Evolutionary conservation across 176 grass and related monocot species (phyloP), one percentile per base, ranked within the genome.

Genomic region (Cocos nucifera): DNA sequence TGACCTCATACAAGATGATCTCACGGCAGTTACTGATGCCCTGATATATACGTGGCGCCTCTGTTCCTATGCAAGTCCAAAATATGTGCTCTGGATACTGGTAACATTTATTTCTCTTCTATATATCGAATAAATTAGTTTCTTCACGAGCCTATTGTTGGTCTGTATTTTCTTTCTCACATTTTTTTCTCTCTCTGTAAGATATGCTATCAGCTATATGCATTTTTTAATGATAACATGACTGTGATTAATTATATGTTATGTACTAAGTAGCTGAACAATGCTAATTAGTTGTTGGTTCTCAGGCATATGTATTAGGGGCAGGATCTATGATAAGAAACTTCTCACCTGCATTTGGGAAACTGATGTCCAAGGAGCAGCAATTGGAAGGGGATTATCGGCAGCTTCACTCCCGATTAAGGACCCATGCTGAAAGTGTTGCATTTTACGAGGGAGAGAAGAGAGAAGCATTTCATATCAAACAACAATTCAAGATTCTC

Each of bases 21-120:
- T 98, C 20, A 84, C 82, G 61, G 93, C 93, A 62, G 73, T 98
- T 73, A 80, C 93, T 75, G 93, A 92, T 83, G 93, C 81, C 17
- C 69, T 98, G 53, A 83, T 89, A 78, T 98, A 98, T 63, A 92
- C 87, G 14, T 98, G 87, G 87, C 81, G 88, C 62, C 87, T 98
- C 51, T 98, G 93, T 83, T 98, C 93, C 59, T 98, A 98, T 74
- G 87, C 93, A 58, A 98, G 93, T 81, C 93, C 93, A 53, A 98
- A 98, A 83, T 98, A 98, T 26, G 71, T 98, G 58, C 30, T 88
- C 9, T 98, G 93, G 93, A 98, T 98, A 51, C 71, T 98, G 93
- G 93, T 98, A 98, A 77, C 28, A 25, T 20, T 49, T 54, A 32
- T 57, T 54, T 19, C 19, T 44, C 27, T 21, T 56, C 2, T 44